Percentiles rank a stretch among this genome's conserved stretches.
Conservation (phyloP, 2,329 filamentous ascomycete species). For the Fusarium goolgardi region DNA sequence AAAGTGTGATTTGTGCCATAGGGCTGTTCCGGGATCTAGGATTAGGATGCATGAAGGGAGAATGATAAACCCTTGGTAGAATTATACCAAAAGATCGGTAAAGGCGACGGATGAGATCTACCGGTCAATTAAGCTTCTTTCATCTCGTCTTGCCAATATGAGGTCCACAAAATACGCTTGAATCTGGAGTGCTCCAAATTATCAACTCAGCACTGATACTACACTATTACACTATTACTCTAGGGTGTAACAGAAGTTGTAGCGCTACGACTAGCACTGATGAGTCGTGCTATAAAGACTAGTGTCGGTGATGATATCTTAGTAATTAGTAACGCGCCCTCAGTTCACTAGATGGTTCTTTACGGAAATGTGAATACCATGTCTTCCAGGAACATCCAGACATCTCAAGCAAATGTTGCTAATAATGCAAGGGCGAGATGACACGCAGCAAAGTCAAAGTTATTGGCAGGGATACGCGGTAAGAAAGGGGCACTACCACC, state of each 20-base stretch:
- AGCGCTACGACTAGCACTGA: not conserved
- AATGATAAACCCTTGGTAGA: too few species aligned
- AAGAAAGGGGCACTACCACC: not conserved
- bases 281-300: not conserved
- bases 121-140: not conserved
- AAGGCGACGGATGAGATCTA: not conserved
- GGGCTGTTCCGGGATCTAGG: too few species aligned
- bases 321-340: not conserved
- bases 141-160: not conserved
- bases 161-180: not conserved
- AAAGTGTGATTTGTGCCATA: too few species aligned
- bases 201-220: not conserved
- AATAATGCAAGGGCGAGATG: not conserved
- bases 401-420: not conserved
- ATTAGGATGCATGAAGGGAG: too few species aligned
- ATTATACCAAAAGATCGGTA: too few species aligned
- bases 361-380: not conserved
- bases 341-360: not conserved
- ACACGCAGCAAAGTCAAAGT: not conserved
- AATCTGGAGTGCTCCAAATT: too few species aligned
- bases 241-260: not conserved
- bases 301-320: not conserved
- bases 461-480: slow-evolving; percentile 5
- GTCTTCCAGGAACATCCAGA: not conserved
- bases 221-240: not conserved